Conservation (phyloP, 73 alveolate species). For the Uronychia setigera region DNA sequence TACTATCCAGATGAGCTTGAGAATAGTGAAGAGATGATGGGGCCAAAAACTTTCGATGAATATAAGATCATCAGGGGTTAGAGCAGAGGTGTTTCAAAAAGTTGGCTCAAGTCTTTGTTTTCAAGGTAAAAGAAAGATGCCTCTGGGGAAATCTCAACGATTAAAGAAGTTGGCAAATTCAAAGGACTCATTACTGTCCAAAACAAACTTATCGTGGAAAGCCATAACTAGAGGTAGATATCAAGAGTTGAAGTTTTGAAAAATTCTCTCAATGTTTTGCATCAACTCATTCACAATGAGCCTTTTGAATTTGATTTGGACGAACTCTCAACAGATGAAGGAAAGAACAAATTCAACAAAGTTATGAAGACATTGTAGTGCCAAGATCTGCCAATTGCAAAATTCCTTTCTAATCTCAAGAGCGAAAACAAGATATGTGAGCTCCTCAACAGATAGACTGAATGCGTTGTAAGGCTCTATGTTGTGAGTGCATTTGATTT, state of each 20-base stretch:
- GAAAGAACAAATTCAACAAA: constrained; percentile 23
- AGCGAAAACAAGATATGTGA: constrained; percentile 45
- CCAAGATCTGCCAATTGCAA: constrained; percentile 26
- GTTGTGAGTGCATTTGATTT: constrained; percentile 83
- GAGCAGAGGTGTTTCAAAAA: constrained; percentile 55
- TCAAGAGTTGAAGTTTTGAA: constrained; percentile 34
- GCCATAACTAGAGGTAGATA: constrained; percentile 16
- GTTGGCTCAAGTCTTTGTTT: constrained; percentile 41
- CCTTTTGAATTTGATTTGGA: constrained; percentile 40
- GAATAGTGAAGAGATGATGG: constrained; percentile 61
- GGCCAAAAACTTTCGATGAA: constrained; percentile 38
- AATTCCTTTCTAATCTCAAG: constrained; percentile 40
- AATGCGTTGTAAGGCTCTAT: constrained; percentile 86
- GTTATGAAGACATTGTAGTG: constrained; percentile 20
- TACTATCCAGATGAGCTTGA: constrained; percentile 81
- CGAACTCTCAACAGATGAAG: constrained; percentile 46
- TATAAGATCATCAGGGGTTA: constrained; percentile 61
- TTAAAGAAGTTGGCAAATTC: constrained; percentile 52
- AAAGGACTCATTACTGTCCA: constrained; percentile 61
- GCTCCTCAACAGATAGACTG: constrained; percentile 50
- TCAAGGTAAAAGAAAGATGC: constrained; percentile 37
- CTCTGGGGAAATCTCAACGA: constrained; percentile 48
- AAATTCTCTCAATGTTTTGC: constrained; percentile 9
- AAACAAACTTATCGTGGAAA: constrained; percentile 6
- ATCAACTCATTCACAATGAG: constrained; percentile 1